These are phyloP conservation scores for Lepidium sativum DNA, from an alignment of 345 rosid species.

Conservation along the genomic window DNA sequence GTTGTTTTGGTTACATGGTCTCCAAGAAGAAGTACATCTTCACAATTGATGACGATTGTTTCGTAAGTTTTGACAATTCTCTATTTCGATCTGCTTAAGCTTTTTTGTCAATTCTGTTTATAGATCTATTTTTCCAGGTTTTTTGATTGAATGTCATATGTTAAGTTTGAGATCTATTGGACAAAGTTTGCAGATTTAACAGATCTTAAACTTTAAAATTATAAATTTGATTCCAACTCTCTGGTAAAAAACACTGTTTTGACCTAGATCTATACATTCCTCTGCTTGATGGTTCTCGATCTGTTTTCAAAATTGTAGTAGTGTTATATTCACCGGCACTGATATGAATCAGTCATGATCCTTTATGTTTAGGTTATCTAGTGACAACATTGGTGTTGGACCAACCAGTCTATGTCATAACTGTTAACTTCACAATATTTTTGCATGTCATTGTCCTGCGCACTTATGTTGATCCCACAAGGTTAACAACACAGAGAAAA, in stretches of 20 bases:
- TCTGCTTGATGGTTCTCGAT: constrained; percentile 6
- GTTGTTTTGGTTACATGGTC: constrained; percentile 96
- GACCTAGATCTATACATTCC: constrained; percentile 9
- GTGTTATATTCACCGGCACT: neutral
- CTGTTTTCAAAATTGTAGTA: neutral
- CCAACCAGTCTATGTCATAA: neutral
- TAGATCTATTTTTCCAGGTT: constrained; percentile 1
- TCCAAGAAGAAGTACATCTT: constrained; percentile 96
- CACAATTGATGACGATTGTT: constrained; percentile 97
- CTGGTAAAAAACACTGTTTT: neutral
- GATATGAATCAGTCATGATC: neutral
- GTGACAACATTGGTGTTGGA: neutral
- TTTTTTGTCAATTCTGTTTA: neutral
- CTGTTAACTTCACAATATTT: constrained; percentile 13
- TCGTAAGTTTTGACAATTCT: constrained; percentile 42
- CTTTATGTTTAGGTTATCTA: neutral
- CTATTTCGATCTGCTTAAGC: neutral
- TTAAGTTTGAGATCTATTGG: neutral
- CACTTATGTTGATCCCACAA: neutral
- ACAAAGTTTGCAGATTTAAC: neutral
- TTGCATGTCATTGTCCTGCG: constrained; percentile 21
- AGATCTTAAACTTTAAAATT: neutral
- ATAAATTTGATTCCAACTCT: neutral
- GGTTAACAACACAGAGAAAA: neutral
- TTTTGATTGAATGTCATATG: neutral